These are phyloP conservation scores for Citrus sp. DNA, from an alignment of 345 rosid species.

Conservation along the genomic window DNA sequence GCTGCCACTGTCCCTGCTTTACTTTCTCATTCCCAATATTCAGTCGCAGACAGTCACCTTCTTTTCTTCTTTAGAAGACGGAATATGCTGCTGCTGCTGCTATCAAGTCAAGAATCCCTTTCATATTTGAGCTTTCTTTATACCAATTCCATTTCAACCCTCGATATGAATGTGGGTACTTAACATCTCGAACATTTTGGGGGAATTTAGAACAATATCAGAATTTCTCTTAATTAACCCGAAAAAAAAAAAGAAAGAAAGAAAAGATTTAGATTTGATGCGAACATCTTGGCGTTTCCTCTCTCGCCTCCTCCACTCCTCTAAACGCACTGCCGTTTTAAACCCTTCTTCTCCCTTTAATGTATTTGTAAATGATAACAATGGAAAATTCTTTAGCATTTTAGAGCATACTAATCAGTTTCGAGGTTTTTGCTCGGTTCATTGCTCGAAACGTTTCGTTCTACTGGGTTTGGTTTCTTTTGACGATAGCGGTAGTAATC, in stretches of 20 bases:
- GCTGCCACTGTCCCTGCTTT: no score
- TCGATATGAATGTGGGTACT: neutral
- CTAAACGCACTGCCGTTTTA: conserved; percentile 19
- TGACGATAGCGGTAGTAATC: conserved; percentile 17
- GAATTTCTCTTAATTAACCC: neutral
- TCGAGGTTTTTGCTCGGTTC: conserved; percentile 20
- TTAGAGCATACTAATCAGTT: conserved; percentile 17
- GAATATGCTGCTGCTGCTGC: neutral
- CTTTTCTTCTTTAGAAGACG: neutral
- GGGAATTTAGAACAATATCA: neutral
- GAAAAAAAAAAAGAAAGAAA: no score
- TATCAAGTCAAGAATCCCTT: neutral
- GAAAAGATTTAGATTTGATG: conserved; percentile 25
- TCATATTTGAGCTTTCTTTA: neutral
- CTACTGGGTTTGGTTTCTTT: conserved; percentile 38
- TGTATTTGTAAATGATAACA: neutral
- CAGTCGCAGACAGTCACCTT: neutral
- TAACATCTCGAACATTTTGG: neutral
- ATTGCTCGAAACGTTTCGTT: conserved; percentile 21
- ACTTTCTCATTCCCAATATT: no score
- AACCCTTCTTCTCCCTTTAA: neutral
- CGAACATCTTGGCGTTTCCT: conserved; percentile 44
- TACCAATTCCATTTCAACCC: neutral
- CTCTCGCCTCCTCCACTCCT: conserved; percentile 48
- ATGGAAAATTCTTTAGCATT: neutral